Conservation (phyloP, 345 rosid genomes). For the Rhizophora mangle region DNA sequence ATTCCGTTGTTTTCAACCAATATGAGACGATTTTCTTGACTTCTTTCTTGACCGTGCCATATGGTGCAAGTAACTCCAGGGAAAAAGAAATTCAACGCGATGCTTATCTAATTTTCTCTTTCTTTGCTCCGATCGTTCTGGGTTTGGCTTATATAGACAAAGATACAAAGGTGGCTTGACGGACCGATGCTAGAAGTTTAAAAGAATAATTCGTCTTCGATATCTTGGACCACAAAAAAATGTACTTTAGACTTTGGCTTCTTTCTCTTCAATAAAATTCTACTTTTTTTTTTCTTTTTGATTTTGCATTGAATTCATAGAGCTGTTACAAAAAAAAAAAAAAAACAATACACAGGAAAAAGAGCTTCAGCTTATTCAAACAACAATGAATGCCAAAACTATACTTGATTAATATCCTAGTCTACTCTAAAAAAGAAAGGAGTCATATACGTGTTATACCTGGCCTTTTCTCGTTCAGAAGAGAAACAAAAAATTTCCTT, state of each 20-base stretch:
- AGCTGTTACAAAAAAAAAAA: too few species aligned
- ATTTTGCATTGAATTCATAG: constrained; percentile 16
- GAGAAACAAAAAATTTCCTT: not conserved
- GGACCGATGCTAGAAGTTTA: not conserved
- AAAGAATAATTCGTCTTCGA: not conserved
- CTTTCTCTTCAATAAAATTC: too few species aligned
- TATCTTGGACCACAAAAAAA: not conserved
- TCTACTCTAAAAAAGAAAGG: constrained; percentile 3
- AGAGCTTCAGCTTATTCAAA: constrained; percentile 24
- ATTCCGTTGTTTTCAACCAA: not conserved
- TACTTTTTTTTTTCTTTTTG: not conserved
- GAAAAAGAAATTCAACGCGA: not conserved
- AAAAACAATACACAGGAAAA: not conserved
- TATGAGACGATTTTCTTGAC: constrained; percentile 33
- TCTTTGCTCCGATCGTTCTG: not conserved
- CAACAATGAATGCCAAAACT: constrained; percentile 19
- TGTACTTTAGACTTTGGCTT: too few species aligned
- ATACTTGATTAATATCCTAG: constrained; percentile 8
- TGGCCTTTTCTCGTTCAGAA: not conserved
- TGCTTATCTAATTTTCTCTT: not conserved
- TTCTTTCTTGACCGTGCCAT: constrained; percentile 10
- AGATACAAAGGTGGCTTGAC: not conserved
- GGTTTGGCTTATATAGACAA: constrained; percentile 11
- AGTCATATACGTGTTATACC: constrained; percentile 9
- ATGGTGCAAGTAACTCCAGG: constrained; percentile 18